phyloP scores from a whole-genome alignment of 2,329 filamentous ascomycete species.

The Penicillium fuscoglaucum region DNA sequence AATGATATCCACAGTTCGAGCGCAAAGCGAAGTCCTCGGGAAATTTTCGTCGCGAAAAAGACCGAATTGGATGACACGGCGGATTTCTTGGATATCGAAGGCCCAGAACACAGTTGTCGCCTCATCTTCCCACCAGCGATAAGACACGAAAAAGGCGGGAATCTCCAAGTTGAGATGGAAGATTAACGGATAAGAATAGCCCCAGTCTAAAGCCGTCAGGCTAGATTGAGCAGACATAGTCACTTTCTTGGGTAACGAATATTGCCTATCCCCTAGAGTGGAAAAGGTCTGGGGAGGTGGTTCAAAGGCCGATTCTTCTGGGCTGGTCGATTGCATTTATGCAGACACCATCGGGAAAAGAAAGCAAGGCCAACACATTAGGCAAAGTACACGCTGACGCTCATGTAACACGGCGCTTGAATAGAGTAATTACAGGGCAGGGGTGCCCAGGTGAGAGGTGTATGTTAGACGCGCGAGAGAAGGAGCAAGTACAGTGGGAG shows the following conservation, averaged over 20 bases:
- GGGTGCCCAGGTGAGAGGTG: neutral
- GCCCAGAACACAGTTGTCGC: constrained; percentile 41
- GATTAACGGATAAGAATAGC: constrained; percentile 30
- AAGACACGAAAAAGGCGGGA: constrained; percentile 35
- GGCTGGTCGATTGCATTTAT: constrained; percentile 24
- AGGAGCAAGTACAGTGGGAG: neutral
- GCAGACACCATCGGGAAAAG: constrained; percentile 2
- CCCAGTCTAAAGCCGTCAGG: constrained; percentile 9
- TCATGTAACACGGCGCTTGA: constrained; percentile 17
- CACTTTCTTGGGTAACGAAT: neutral
- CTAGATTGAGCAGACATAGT: constrained; percentile 13
- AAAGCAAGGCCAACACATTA: constrained; percentile 15
- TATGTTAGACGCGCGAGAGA: constrained; percentile 1
- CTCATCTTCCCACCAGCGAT: constrained; percentile 47
- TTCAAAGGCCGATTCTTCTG: constrained; percentile 13
- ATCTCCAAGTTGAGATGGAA: constrained; percentile 34
- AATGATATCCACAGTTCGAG: constrained; percentile 36
- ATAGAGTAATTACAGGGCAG: constrained; percentile 9
- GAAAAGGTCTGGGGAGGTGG: constrained; percentile 5
- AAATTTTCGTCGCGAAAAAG: constrained; percentile 39
- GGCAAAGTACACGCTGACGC: constrained; percentile 9
- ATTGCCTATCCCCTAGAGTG: neutral
- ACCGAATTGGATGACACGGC: constrained; percentile 40
- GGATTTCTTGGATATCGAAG: constrained; percentile 40
- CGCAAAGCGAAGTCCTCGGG: constrained; percentile 37